phyloP scores from a whole-genome alignment of 1,139 yeast genomes.

The Blastobotrys buckinghamii region DNA sequence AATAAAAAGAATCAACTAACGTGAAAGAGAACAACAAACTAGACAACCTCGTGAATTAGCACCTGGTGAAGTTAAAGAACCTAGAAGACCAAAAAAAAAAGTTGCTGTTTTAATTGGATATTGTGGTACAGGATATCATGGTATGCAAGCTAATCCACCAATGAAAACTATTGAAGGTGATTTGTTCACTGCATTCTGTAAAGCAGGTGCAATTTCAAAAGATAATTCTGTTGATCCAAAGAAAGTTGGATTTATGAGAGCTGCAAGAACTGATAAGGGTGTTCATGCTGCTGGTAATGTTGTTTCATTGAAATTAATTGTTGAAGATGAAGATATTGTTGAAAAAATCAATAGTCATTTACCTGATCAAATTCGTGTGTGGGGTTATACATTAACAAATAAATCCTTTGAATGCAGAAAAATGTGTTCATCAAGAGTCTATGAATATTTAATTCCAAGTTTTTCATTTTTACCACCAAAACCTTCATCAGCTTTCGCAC shows the following conservation, averaged over 20 bases:
- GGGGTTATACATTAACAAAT: slow-evolving; percentile 91
- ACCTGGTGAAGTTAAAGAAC: slow-evolving; percentile 36
- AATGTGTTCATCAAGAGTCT: slow-evolving; percentile 89
- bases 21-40: slow-evolving; percentile 10
- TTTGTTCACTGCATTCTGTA: slow-evolving; percentile 73
- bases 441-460: slow-evolving; percentile 89
- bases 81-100: slow-evolving; percentile 70
- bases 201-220: slow-evolving; percentile 85
- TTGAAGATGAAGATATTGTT: slow-evolving; percentile 78
- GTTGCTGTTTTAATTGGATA: slow-evolving; percentile 93
- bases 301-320: slow-evolving; percentile 77
- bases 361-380: slow-evolving; percentile 82
- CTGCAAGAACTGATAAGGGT: slow-evolving; percentile 98
- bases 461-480: slow-evolving; percentile 88
- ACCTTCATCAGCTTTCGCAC: slow-evolving; percentile 59
- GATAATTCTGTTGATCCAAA: slow-evolving; percentile 88
- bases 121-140: slow-evolving; percentile 97
- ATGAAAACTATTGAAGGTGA: slow-evolving; percentile 91
- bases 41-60: slow-evolving; percentile 20
- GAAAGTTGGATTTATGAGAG: slow-evolving; percentile 87
- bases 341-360: slow-evolving; percentile 64
- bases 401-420: slow-evolving; percentile 92
- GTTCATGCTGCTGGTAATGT: slow-evolving; percentile 99
- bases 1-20: not conserved
- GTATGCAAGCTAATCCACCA: slow-evolving; percentile 94